phyloP scores from a whole-genome alignment of 164 flowering plant genomes.

The Chloranthus sessilifolius region DNA sequence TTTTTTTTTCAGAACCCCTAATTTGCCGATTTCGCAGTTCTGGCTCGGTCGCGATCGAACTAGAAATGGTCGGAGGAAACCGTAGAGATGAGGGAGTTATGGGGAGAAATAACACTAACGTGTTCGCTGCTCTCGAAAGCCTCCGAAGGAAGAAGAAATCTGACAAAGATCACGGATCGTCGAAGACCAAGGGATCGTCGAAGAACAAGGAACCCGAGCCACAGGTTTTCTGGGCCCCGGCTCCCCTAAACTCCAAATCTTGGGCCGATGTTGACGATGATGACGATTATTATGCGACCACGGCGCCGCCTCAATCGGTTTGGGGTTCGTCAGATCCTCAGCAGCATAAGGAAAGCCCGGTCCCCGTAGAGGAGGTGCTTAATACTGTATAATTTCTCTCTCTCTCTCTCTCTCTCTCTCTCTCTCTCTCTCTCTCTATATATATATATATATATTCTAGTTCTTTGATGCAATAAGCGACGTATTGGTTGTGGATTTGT shows the following conservation, averaged over 20 bases:
- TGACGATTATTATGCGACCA: constrained; percentile 74
- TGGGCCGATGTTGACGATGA: constrained; percentile 98
- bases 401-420: too few species aligned
- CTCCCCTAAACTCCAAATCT: constrained; percentile 56
- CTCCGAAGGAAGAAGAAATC: constrained; percentile 59
- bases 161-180: constrained; percentile 41
- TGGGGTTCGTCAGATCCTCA: constrained; percentile 40
- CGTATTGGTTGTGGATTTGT: too few species aligned
- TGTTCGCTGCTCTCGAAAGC: constrained; percentile 54
- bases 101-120: constrained; percentile 43
- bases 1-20: not conserved
- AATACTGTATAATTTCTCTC: too few species aligned
- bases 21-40: not conserved
- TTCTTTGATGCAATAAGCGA: too few species aligned
- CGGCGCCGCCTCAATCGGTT: constrained; percentile 53
- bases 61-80: constrained; percentile 49
- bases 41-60: constrained; percentile 7
- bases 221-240: constrained; percentile 72
- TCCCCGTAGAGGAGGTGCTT: constrained; percentile 37
- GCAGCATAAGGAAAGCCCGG: constrained; percentile 27
- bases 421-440: too few species aligned
- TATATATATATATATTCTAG: too few species aligned
- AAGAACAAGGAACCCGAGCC: constrained; percentile 38
- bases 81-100: constrained; percentile 41
- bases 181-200: constrained; percentile 43